A percentile compares a stretch with the other conserved stretches of the same genome.
These are phyloP conservation scores for Suhomyces sp. DNA, from an alignment of 805 yeast genomes.

Conservation along the genomic window DNA sequence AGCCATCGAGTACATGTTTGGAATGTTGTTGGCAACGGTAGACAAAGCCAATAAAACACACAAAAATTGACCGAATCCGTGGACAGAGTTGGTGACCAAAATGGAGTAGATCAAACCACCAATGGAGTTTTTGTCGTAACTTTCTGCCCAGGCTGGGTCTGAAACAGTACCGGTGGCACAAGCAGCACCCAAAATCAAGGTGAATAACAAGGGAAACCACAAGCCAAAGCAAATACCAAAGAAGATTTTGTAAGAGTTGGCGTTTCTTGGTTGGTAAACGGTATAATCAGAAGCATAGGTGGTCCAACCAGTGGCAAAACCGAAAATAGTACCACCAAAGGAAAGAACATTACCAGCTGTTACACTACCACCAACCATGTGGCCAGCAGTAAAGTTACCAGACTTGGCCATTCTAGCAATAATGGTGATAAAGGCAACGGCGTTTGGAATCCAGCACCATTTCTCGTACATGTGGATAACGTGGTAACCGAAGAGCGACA, in stretches of 20 bases:
- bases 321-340: slow-evolving; percentile 79
- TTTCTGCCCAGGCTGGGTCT: slow-evolving; percentile 41
- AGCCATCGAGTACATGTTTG: slow-evolving; percentile 90
- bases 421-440: slow-evolving; percentile 68
- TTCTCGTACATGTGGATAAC: slow-evolving; percentile 80
- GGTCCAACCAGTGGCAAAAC: slow-evolving; percentile 94
- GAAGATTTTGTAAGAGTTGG: slow-evolving; percentile 59
- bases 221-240: slow-evolving; percentile 62
- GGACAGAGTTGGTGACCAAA: slow-evolving; percentile 73
- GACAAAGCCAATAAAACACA: slow-evolving; percentile 81
- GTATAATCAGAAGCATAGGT: slow-evolving; percentile 92
- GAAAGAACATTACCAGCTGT: slow-evolving; percentile 77
- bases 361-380: slow-evolving; percentile 48
- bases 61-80: slow-evolving; percentile 88
- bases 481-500: slow-evolving; percentile 81
- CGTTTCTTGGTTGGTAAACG: slow-evolving; percentile 72
- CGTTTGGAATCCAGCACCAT: slow-evolving; percentile 85
- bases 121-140: slow-evolving; percentile 52
- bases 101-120: slow-evolving; percentile 86
- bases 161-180: slow-evolving; percentile 64
- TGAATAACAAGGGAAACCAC: slow-evolving; percentile 64
- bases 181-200: slow-evolving; percentile 84
- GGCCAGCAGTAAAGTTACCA: slow-evolving; percentile 49
- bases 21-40: slow-evolving; percentile 87
- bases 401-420: slow-evolving; percentile 73